Evolutionary conservation across 306 rosid species (phyloP).

Genomic region (Herpetospermum pedunculosum): DNA sequence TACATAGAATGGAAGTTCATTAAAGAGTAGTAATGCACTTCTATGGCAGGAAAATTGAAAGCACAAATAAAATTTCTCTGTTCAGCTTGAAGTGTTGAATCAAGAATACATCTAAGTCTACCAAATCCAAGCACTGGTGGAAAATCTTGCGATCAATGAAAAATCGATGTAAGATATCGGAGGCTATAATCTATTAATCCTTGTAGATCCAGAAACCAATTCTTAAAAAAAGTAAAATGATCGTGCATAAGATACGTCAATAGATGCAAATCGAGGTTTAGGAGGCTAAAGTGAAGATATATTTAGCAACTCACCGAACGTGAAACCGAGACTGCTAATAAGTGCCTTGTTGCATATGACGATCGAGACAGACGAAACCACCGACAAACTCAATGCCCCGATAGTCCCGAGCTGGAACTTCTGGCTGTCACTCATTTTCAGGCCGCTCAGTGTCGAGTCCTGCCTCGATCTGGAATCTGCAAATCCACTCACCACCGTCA

Average conservation of each 20-base stretch:
- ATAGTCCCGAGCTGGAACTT: slow-evolving; percentile 28
- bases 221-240: not conserved
- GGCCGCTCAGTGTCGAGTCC: not conserved
- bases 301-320: slow-evolving; percentile 25
- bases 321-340: slow-evolving; percentile 24
- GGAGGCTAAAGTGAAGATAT: not conserved
- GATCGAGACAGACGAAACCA: slow-evolving; percentile 30
- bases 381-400: slow-evolving; percentile 33
- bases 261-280: not conserved
- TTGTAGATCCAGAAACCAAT: slow-evolving; percentile 4
- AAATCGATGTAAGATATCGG: not conserved
- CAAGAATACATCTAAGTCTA: not conserved
- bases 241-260: not conserved
- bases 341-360: slow-evolving; percentile 30
- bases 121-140: not conserved
- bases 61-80: not conserved
- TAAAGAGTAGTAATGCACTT: not conserved
- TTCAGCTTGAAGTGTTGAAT: not conserved
- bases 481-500: slow-evolving; percentile 7
- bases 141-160: not conserved
- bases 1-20: not conserved
- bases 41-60: not conserved
- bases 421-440: slow-evolving; percentile 8
- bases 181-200: not conserved
- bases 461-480: slow-evolving; percentile 15